Evolutionary conservation across 108 stramenopile genomes (phyloP).

Genomic region (Skeletonema costatum): DNA sequence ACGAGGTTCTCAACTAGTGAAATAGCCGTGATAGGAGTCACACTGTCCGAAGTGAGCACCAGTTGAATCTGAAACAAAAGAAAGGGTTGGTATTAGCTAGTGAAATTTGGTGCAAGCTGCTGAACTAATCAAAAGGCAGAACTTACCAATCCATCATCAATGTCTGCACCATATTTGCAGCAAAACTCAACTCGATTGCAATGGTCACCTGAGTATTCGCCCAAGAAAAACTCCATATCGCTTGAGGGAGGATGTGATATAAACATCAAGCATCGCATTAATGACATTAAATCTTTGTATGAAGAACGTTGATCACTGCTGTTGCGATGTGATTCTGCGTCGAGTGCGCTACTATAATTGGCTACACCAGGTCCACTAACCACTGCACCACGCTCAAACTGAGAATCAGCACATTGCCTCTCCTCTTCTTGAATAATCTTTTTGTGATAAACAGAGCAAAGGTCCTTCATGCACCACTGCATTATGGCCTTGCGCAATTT

Average conservation of each 20-base stretch:
- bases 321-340: constrained; percentile 20
- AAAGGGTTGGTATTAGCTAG: background rate
- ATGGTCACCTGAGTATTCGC: constrained; percentile 30
- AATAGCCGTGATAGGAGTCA: constrained; percentile 44
- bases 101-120: background rate
- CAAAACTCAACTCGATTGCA: constrained; percentile 45
- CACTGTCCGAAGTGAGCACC: constrained; percentile 38
- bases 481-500: constrained; percentile 16
- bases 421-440: constrained; percentile 17
- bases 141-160: constrained; percentile 67
- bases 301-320: background rate
- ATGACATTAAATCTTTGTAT: constrained; percentile 41
- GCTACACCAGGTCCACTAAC: constrained; percentile 54
- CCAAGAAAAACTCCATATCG: constrained; percentile 38
- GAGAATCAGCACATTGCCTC: background rate
- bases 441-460: constrained; percentile 8
- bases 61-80: constrained; percentile 24
- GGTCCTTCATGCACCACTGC: constrained; percentile 60
- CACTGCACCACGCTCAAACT: constrained; percentile 16
- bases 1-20: constrained; percentile 60
- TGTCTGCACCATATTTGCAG: constrained; percentile 51
- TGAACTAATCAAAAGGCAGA: background rate
- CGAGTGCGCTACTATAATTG: constrained; percentile 55
- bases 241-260: constrained; percentile 51
- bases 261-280: constrained; percentile 60